phyloP scores from a whole-genome alignment of 768 basidiomycete genomes.

The Rhodotorula babjevae region DNA sequence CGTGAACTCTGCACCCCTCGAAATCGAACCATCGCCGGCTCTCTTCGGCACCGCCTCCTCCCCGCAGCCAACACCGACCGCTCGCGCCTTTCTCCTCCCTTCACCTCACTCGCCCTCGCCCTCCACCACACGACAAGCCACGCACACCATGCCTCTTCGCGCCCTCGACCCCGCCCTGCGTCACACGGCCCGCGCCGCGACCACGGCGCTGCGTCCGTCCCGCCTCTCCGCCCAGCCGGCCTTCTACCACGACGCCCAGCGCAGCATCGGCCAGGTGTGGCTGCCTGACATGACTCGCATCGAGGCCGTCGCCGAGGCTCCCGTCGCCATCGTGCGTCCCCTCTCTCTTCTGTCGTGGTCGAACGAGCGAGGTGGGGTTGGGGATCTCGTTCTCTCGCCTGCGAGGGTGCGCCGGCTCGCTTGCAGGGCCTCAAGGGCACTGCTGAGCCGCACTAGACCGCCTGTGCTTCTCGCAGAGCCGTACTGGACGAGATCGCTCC shows the following conservation, averaged over 20 bases:
- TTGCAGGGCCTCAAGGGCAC: too few relatives aligned
- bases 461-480: too few relatives aligned
- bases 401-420: too few relatives aligned
- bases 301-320: neutral
- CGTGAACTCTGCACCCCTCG: too few relatives aligned
- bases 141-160: neutral
- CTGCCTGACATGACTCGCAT: conserved; percentile 5
- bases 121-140: too few relatives aligned
- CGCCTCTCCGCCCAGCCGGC: neutral
- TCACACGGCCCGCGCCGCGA: neutral
- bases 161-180: neutral
- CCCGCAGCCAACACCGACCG: neutral
- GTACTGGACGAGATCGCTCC: too few relatives aligned
- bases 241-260: neutral
- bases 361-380: neutral
- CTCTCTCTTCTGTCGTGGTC: neutral
- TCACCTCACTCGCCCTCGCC: neutral
- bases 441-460: too few relatives aligned
- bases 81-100: neutral
- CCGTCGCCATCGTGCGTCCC: conserved; percentile 2
- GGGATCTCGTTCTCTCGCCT: too few relatives aligned
- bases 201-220: neutral
- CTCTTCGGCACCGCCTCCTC: too few relatives aligned
- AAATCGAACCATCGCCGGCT: too few relatives aligned
- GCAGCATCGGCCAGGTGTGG: conserved; percentile 1